Percentiles rank a stretch among this genome's conserved stretches.
phyloP scores from a whole-genome alignment of 148 eudicot species.

The Silene uniflora region DNA sequence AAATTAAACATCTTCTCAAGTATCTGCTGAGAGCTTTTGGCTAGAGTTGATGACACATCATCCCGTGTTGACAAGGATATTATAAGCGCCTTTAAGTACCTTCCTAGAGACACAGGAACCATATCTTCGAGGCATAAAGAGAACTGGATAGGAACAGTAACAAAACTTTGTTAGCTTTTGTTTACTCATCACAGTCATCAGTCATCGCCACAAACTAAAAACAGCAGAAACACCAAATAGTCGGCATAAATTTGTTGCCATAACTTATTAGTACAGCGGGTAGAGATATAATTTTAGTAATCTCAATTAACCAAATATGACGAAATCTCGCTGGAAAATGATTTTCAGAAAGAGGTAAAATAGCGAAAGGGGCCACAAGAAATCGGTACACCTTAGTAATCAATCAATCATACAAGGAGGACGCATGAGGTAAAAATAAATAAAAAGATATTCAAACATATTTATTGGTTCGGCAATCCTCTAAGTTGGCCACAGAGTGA shows the following conservation, averaged over 20 bases:
- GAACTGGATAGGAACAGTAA: conserved; percentile 57
- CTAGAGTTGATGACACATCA: conserved; percentile 23
- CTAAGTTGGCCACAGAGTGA: background rate
- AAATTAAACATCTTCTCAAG: conserved; percentile 85
- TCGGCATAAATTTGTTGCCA: too few species aligned
- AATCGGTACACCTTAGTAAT: background rate
- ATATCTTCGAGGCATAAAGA: conserved; percentile 95
- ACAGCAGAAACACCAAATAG: background rate
- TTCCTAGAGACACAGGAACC: conserved; percentile 89
- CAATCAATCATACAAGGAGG: background rate
- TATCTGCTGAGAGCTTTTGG: conserved; percentile 51
- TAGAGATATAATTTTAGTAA: too few species aligned
- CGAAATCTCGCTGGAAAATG: too few species aligned
- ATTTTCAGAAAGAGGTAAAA: background rate
- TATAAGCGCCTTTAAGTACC: conserved; percentile 71
- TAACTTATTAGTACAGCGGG: too few species aligned
- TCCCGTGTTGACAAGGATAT: conserved; percentile 46
- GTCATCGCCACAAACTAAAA: background rate
- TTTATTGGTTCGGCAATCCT: background rate
- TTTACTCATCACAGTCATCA: background rate
- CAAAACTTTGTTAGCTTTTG: conserved; percentile 5
- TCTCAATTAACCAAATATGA: too few species aligned
- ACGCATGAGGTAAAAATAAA: background rate
- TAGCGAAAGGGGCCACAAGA: background rate
- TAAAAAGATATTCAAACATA: background rate